Evolutionary conservation across 495 filamentous ascomycete species (phyloP), one percentile per base, ranked within the genome.

Genomic region (Podospora bellae-mahoneyi): DNA sequence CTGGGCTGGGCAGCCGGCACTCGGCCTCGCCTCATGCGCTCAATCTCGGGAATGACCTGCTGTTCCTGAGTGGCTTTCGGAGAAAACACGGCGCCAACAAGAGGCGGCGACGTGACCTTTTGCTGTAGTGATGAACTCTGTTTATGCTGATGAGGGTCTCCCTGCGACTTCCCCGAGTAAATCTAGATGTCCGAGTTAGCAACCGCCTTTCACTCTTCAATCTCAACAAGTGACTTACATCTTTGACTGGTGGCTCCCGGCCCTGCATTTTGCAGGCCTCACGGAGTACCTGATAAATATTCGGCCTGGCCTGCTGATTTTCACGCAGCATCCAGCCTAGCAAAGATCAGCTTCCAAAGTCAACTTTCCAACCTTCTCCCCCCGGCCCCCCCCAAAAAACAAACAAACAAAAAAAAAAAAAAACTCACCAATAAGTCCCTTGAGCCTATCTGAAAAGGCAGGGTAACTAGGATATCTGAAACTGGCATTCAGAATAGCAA

Each of bases 401-500:
- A 23, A 23, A 23, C 26, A 30, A 19, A n/a, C n/a, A n/a, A 19
- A 23, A 60, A 62, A 54, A 19, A 18, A 16, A 23, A 39, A 19
- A 16, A 48, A 78, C 88, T 79, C 83, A 97, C 94, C 90, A 71
- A 97, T 97, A 30, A 99, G 84, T 78, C 90, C 89, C 83, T 97
- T 97, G 62, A 97, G 79, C 61, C 89, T 89, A 74, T 96, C 92
- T 2, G 94, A 97, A 78, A 98, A 98, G 23, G 84, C 75, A 32
- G 95, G 95, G 73, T 97, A 92, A 56, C 83, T 82, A 23, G 96
- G 96, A 76, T 90, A 98, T 76, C 92, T 95, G 87, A 91, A 99
- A 73, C 86, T 96, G 55, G 96, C 95, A 75, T 97, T 98, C 55
- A 99, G 82, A 71, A 99, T 99, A n/a, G 95, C 95, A 80, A 98